Evolutionary conservation across 139 green algal genomes (phyloP), one percentile per base, ranked within the genome.

Genomic region (Picochlorum costavermella): DNA sequence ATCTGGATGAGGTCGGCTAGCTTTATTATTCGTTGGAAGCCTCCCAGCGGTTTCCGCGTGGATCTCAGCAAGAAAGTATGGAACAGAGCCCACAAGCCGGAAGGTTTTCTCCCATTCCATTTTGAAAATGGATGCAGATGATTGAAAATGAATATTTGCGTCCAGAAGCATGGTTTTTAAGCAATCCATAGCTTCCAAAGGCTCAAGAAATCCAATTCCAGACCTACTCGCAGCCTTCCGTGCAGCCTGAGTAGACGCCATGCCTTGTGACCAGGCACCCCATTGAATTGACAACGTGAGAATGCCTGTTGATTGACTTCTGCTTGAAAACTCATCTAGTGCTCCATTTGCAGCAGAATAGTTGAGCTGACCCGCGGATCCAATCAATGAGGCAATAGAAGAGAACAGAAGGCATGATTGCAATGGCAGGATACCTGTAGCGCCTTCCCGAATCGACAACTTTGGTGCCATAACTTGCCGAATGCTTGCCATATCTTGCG

Each of bases 301-400:
- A 10, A 63, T 5, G 10, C 70, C 70, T 40, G 12, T 20, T 2
- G 29, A 55, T n/a, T 3, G 16, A 10, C 5, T 13, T 26, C 3
- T 5, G 28, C 2, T 23, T 37, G 79, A 68, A 4, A 55, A 36
- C 12, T 46, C 69, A 37, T 90, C 86, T 50, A 92, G 55, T 5
- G 68, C 76, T 17, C 73, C 75, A 56, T 94, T 94, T 3, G 86
- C 83, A 26, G 79, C 81, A 33, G 65, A 64, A 61, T 93, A 93
- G 60, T 80, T 87, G 44, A 74, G 67, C 68, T 94, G 86, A 6
- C 86, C 86, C 13, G 80, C 70, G 2, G 74, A 78, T 17, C 85
- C 85, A 5, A 92, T 66, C 29, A 88, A 66, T 1, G 82, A 80
- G 6, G 84, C 72, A 5, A 87, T 60, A 6, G 76, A 86, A 36